Evolutionary conservation across 768 basidiomycete genomes (phyloP).

Genomic region (Termitomyces sp.): DNA sequence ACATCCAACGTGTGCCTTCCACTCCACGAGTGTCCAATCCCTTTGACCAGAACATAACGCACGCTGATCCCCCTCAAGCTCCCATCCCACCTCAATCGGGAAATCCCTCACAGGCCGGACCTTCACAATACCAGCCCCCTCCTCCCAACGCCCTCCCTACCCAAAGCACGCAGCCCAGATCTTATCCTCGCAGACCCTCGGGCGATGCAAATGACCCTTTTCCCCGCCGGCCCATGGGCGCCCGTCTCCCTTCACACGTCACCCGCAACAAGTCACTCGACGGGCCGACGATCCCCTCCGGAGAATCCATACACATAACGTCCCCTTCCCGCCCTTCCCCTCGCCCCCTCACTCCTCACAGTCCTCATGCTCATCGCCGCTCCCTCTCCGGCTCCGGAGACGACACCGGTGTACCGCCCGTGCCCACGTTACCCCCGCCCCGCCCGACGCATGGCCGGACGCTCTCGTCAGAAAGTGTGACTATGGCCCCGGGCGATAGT

Average conservation of each 20-base stretch:
- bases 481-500: constrained; percentile 19
- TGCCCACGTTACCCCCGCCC: constrained; percentile 4
- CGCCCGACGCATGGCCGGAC: constrained; percentile 12
- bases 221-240: constrained; percentile 1
- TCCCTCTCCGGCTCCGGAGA: constrained; percentile 7
- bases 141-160: background rate
- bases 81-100: background rate
- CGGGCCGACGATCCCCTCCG: background rate
- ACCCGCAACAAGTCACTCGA: background rate
- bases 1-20: too few relatives aligned
- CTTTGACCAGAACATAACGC: background rate
- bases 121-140: background rate
- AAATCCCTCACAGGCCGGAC: background rate
- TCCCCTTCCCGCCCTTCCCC: constrained; percentile 7
- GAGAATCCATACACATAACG: constrained; percentile 1
- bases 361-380: constrained; percentile 6
- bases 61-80: too few relatives aligned
- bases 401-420: constrained; percentile 5
- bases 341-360: constrained; percentile 5
- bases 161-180: background rate
- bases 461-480: constrained; percentile 20
- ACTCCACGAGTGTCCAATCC: background rate
- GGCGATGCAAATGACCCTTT: background rate
- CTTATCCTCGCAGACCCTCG: background rate
- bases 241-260: background rate